phyloP scores from a whole-genome alignment of 2,329 filamentous ascomycete species.

The Fusarium palustre region DNA sequence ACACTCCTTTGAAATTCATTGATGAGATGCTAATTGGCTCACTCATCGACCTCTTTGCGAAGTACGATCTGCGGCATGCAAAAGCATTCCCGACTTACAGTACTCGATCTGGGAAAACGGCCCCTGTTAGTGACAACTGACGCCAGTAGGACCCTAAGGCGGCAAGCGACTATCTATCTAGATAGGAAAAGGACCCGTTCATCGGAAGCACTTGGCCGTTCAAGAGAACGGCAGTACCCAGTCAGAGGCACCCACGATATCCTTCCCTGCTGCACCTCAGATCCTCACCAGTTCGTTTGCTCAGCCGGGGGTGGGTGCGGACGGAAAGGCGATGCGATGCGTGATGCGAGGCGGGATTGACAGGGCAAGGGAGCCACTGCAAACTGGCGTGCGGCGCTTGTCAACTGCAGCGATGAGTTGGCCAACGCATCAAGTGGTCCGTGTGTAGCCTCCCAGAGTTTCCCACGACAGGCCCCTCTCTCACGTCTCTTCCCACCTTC shows the following conservation, averaged over 20 bases:
- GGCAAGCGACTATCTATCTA: constrained; percentile 5
- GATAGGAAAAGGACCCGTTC: constrained; percentile 22
- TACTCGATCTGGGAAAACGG: not conserved
- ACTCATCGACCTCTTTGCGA: not conserved
- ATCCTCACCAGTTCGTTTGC: constrained; percentile 40
- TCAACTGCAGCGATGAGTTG: constrained; percentile 59
- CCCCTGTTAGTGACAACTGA: constrained; percentile 2
- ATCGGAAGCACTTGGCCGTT: constrained; percentile 38
- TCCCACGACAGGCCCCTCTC: constrained; percentile 46
- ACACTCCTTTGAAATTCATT: not conserved
- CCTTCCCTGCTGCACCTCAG: constrained; percentile 33
- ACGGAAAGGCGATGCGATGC: constrained; percentile 39
- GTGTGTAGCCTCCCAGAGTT: constrained; percentile 53
- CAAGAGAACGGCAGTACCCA: constrained; percentile 30
- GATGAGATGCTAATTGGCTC: not conserved
- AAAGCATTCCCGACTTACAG: constrained; percentile 4
- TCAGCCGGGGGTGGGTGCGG: constrained; percentile 33
- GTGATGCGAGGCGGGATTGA: constrained; percentile 44
- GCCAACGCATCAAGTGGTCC: constrained; percentile 58
- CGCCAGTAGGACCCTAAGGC: constrained; percentile 1
- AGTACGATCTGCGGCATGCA: not conserved
- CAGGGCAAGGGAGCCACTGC: constrained; percentile 39
- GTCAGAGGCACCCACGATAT: constrained; percentile 39
- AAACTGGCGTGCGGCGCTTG: constrained; percentile 48
- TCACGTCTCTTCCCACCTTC: constrained; percentile 32